A percentile compares a stretch with the other conserved stretches of the same genome.
Conservation (phyloP, 768 basidiomycete genomes). For the Suillus brevipes region DNA sequence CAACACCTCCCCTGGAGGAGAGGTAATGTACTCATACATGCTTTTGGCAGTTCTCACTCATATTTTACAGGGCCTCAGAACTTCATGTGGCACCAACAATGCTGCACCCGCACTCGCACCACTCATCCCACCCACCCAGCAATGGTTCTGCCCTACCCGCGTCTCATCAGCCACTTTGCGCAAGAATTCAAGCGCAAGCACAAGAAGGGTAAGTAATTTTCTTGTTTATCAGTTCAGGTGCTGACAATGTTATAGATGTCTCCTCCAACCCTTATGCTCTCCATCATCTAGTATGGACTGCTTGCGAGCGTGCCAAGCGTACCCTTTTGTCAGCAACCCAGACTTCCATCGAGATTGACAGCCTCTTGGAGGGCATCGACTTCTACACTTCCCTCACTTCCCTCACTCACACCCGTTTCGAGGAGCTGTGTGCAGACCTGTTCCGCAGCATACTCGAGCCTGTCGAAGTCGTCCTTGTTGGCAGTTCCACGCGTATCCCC, state of each 20-base stretch:
- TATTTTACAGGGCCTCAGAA: too few relatives aligned
- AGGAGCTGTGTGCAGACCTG: slow-evolving; percentile 68
- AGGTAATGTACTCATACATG: not conserved
- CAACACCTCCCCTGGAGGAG: not conserved
- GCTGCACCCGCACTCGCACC: too few relatives aligned
- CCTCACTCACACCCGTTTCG: slow-evolving; percentile 69
- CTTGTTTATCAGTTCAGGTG: slow-evolving; percentile 1
- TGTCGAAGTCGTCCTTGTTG: slow-evolving; percentile 28
- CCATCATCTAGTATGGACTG: slow-evolving; percentile 90
- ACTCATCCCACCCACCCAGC: too few relatives aligned
- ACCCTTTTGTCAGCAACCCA: slow-evolving; percentile 42
- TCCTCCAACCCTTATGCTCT: slow-evolving; percentile 60
- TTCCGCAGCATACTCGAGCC: slow-evolving; percentile 77
- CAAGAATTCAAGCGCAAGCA: slow-evolving; percentile 62
- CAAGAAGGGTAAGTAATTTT: slow-evolving; percentile 47
- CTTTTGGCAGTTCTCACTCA: too few relatives aligned
- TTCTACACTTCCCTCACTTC: slow-evolving; percentile 63
- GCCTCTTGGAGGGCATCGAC: too few relatives aligned
- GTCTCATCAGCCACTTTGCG: slow-evolving; percentile 64
- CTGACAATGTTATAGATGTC: slow-evolving; percentile 41
- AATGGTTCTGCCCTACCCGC: too few relatives aligned
- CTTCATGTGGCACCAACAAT: too few relatives aligned
- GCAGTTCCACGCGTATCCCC: too few relatives aligned
- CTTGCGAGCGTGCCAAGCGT: slow-evolving; percentile 89
- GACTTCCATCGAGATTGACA: slow-evolving; percentile 52